phyloP scores from a whole-genome alignment of 306 rosid genomes.

The Quercus robur region DNA sequence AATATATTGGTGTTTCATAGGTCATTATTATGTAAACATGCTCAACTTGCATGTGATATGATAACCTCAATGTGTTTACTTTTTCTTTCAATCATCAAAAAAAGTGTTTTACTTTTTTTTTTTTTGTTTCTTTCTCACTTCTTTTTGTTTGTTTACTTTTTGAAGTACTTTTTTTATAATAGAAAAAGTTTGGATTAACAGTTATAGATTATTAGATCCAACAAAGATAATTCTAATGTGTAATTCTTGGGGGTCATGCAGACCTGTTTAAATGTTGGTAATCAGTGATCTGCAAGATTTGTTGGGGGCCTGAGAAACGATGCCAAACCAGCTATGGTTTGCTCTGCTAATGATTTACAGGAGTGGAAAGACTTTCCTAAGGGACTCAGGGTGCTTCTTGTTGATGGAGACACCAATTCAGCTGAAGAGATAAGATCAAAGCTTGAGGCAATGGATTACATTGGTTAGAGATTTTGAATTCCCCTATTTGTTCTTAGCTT shows the following conservation, averaged over 20 bases:
- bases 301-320: conserved; percentile 59
- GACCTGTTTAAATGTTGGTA: conserved; percentile 34
- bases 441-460: conserved; percentile 87
- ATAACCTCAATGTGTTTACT: background rate
- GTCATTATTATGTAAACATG: conserved; percentile 3
- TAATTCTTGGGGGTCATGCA: conserved; percentile 44
- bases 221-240: conserved; percentile 17
- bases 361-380: conserved; percentile 95
- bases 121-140: background rate
- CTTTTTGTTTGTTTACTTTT: background rate
- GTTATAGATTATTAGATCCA: conserved; percentile 23
- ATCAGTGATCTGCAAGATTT: conserved; percentile 28
- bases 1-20: conserved; percentile 23
- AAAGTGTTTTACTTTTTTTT: background rate
- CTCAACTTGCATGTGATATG: conserved; percentile 8
- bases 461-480: conserved; percentile 46
- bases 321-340: conserved; percentile 99
- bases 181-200: conserved; percentile 10
- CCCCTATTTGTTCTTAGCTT: conserved; percentile 6
- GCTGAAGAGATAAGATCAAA: conserved; percentile 67
- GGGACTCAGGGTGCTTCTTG: conserved; percentile 90
- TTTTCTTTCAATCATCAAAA: background rate
- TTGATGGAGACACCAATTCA: conserved; percentile 69
- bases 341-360: conserved; percentile 87
- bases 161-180: background rate